phyloP scores from a whole-genome alignment of 306 rosid genomes.

The Cucurbita ficifolia region DNA sequence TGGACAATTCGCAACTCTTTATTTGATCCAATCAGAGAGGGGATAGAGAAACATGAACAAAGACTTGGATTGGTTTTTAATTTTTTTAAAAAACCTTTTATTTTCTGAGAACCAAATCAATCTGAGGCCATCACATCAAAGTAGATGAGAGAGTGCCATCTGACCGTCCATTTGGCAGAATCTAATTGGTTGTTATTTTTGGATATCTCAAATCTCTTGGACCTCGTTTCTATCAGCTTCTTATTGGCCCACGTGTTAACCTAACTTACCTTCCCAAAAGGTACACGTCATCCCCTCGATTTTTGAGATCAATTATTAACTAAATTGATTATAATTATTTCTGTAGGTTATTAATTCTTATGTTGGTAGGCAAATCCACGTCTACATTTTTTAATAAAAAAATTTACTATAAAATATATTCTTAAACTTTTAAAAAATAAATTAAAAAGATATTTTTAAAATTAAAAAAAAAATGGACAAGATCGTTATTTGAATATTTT shows the following conservation, averaged over 20 bases:
- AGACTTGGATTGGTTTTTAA: neutral
- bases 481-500: no score
- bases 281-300: conserved; percentile 1
- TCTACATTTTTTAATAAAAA: neutral
- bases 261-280: neutral
- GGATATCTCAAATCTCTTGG: neutral
- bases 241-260: neutral
- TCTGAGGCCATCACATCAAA: conserved; percentile 1
- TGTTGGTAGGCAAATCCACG: neutral
- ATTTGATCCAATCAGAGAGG: neutral
- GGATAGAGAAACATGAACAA: neutral
- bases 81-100: neutral
- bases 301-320: neutral
- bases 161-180: neutral
- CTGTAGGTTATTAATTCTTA: neutral
- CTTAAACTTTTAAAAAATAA: no score
- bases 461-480: no score
- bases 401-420: no score
- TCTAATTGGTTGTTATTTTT: neutral
- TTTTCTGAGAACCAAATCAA: neutral
- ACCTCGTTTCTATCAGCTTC: neutral
- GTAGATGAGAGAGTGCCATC: neutral
- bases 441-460: no score
- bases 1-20: neutral
- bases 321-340: neutral